phyloP scores from a whole-genome alignment of 148 eudicot genomes.

The Dysphania ambrosioides region DNA sequence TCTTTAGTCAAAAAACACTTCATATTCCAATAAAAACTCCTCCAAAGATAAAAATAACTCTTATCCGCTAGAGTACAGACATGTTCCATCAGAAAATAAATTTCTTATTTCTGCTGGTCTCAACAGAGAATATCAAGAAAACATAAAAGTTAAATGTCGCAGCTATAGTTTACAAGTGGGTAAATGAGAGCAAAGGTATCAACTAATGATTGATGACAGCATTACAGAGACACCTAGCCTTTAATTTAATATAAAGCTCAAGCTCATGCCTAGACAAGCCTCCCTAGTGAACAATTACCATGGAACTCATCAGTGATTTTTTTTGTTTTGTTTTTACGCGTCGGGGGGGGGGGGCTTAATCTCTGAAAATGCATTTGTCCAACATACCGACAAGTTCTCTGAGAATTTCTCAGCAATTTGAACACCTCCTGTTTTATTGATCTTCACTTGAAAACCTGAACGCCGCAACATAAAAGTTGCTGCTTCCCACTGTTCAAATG shows the following conservation, averaged over 20 bases:
- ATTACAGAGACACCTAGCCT: not conserved
- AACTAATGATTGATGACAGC: not conserved
- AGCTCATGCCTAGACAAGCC: too few relatives aligned
- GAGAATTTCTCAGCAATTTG: slow-evolving; percentile 71
- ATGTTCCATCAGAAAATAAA: not conserved
- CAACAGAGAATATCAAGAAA: not conserved
- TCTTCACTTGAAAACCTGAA: slow-evolving; percentile 67
- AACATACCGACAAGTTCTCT: slow-evolving; percentile 61
- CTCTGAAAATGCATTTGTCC: not conserved
- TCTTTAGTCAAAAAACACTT: too few relatives aligned
- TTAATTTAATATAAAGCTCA: too few relatives aligned
- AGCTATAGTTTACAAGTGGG: not conserved
- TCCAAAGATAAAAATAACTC: too few relatives aligned
- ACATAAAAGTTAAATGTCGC: not conserved
- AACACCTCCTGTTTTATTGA: slow-evolving; percentile 41
- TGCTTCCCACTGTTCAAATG: slow-evolving; percentile 70
- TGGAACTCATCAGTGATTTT: too few relatives aligned
- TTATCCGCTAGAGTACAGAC: not conserved
- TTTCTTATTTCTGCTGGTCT: not conserved
- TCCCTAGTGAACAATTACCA: too few relatives aligned
- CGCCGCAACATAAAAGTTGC: slow-evolving; percentile 59
- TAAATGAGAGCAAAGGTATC: not conserved
- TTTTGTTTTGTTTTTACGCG: too few relatives aligned
- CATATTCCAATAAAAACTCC: too few relatives aligned
- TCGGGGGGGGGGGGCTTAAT: not conserved